Evolutionary conservation across 139 green algal species (phyloP).

Genomic region (Chlorella sp.): DNA sequence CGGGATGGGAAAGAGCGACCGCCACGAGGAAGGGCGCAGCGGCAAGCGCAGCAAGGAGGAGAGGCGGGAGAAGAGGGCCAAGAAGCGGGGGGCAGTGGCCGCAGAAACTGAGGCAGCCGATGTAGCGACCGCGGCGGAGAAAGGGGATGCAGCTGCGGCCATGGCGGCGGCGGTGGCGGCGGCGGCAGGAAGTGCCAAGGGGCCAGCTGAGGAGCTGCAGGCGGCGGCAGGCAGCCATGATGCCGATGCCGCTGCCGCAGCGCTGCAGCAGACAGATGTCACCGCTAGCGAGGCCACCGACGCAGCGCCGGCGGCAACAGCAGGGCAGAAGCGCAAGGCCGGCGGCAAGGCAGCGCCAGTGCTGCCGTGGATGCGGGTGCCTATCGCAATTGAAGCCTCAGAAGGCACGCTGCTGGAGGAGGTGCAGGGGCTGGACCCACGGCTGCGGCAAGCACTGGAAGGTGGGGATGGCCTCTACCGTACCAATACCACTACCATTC

Average conservation of each 20-base stretch:
- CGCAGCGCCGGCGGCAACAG: not conserved
- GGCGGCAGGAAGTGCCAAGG: not conserved
- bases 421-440: constrained; percentile 64
- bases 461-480: constrained; percentile 8
- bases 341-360: constrained; percentile 41
- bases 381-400: constrained; percentile 64
- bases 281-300: too few relatives aligned
- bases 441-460: constrained; percentile 50
- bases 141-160: not conserved
- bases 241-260: not conserved
- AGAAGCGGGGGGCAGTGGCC: not conserved
- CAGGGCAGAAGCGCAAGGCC: not conserved
- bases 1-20: constrained; percentile 2
- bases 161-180: not conserved
- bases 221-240: constrained; percentile 11
- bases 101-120: not conserved
- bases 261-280: not conserved
- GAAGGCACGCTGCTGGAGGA: constrained; percentile 52
- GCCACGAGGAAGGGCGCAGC: not conserved
- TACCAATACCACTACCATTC: too few relatives aligned
- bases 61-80: not conserved
- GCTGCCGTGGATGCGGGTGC: constrained; percentile 90
- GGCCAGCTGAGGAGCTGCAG: not conserved
- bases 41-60: not conserved
- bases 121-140: not conserved